Base-by-base conservation (phyloP, 352 stramenopile genomes). In the Pythium oligandrum region DNA sequence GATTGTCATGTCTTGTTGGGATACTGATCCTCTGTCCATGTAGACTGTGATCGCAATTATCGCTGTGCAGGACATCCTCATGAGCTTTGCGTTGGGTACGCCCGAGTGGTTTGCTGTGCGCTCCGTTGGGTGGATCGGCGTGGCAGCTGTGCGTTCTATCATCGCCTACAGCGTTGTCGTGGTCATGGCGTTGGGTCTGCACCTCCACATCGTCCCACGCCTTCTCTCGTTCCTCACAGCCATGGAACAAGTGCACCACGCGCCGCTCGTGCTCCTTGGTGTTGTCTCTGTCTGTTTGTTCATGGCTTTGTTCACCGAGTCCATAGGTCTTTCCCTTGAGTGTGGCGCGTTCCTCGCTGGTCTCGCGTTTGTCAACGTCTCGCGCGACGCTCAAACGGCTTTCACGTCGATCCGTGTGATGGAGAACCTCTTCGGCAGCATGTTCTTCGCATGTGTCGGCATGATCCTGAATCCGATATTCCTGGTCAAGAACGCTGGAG, bases 381-480 rank as follows among this genome's bases (percentile, higher is more conserved):
- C 79, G 10, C 61, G 53, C 11, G 74, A 83, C 34, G 79, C 75
- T 7, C 86, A 92, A 49, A 71, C 57, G 10, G 83, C 83, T 6
- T 87, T 93, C 58, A 86, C 75, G 44, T 92, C 83, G 5, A 93
- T 95, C 48, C 82, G 82, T 31, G 82, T 93, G 59, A 85, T 95
- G 66, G 84, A 95, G 59, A 93, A 93, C 51, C 50, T 95, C 40
- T 95, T 95, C 44, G 84, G 84, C 0, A 92, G 80, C 50, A 93
- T 95, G 82, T 95, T 93, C 51, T 95, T 95, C 51, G 84, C 80
- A 44, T 92, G 82, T 32, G 83, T 95, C 17, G 84, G 84, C 0
- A 91, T 95, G 84, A 95, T 95, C 55, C 54, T 95, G 43, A 80
- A 93, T 54, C 84, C 84, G 4, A 78, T 88, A 48, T 95, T 92